phyloP scores from a whole-genome alignment of 208 protist species.

The Endotrypanum monterogeii region DNA sequence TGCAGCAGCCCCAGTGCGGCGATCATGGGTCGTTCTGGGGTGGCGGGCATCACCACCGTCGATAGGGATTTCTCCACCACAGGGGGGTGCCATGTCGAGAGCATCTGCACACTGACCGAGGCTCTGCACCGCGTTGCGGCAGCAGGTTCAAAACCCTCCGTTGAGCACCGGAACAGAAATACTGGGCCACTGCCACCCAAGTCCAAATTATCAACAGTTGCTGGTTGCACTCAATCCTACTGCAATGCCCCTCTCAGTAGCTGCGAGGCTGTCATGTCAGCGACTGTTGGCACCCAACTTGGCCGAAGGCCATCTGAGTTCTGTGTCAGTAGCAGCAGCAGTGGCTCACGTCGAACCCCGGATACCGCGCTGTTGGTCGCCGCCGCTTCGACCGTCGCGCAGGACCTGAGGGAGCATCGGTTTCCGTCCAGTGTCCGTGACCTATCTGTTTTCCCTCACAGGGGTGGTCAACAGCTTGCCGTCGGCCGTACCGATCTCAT shows the following conservation, averaged over 20 bases:
- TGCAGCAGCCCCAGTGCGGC: neutral
- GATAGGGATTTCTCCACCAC: neutral
- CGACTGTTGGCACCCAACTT: neutral
- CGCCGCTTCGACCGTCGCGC: neutral
- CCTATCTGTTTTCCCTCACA: neutral
- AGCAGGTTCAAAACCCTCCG: neutral
- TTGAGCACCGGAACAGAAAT: neutral
- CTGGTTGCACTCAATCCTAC: neutral
- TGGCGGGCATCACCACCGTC: neutral
- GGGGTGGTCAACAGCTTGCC: neutral
- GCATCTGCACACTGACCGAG: neutral
- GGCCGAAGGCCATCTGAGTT: neutral
- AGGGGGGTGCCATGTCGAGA: no score
- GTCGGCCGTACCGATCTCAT: neutral
- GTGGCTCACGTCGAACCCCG: neutral
- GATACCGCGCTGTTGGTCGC: neutral
- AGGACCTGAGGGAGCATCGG: neutral
- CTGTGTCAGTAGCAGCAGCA: neutral
- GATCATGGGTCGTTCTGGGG: neutral
- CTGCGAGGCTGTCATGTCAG: neutral
- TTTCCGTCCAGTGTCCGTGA: neutral
- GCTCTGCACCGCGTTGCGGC: neutral
- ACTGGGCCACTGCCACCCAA: neutral
- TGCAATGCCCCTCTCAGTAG: neutral
- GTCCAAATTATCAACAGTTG: neutral